phyloP scores from a whole-genome alignment of 176 grass and related monocot genomes.

The Sorghum bicolor region DNA sequence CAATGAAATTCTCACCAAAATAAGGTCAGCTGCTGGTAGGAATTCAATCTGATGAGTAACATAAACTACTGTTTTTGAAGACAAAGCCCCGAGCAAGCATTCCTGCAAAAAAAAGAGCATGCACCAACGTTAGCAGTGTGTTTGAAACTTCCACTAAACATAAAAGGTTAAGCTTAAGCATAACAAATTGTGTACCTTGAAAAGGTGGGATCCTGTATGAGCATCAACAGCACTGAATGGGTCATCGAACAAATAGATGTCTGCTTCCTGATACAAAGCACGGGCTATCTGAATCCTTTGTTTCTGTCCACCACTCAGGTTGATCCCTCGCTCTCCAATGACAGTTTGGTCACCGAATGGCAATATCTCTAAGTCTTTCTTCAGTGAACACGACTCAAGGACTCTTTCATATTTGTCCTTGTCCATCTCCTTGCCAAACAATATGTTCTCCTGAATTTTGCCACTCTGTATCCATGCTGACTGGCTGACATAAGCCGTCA shows the following conservation, averaged over 20 bases:
- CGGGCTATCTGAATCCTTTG: slow-evolving; percentile 57
- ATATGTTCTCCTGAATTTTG: slow-evolving; percentile 53
- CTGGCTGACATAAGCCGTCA: slow-evolving; percentile 43
- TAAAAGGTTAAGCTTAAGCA: not conserved
- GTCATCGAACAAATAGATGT: slow-evolving; percentile 50
- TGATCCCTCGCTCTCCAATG: slow-evolving; percentile 51
- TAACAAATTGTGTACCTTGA: slow-evolving; percentile 28
- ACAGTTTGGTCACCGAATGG: slow-evolving; percentile 42
- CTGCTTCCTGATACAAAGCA: slow-evolving; percentile 43
- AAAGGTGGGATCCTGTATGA: slow-evolving; percentile 54
- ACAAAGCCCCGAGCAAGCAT: slow-evolving; percentile 67
- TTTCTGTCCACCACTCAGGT: slow-evolving; percentile 47
- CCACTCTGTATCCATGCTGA: slow-evolving; percentile 56
- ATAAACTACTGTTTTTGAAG: slow-evolving; percentile 86
- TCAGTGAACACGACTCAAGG: slow-evolving; percentile 36
- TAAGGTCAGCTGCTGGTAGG: slow-evolving; percentile 79
- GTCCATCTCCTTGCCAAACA: slow-evolving; percentile 48
- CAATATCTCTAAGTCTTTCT: slow-evolving; percentile 48
- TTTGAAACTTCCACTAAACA: not conserved
- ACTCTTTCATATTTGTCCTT: slow-evolving; percentile 31
- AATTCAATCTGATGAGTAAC: slow-evolving; percentile 95
- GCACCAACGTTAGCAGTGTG: too few species aligned
- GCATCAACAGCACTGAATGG: slow-evolving; percentile 51
- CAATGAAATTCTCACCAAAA: slow-evolving; percentile 60
- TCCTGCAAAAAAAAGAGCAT: slow-evolving; percentile 46